A percentile compares a stretch with the other conserved stretches of the same genome.
Conservation (phyloP, 805 yeast genomes). For the Scheffersomyces stipitis region DNA sequence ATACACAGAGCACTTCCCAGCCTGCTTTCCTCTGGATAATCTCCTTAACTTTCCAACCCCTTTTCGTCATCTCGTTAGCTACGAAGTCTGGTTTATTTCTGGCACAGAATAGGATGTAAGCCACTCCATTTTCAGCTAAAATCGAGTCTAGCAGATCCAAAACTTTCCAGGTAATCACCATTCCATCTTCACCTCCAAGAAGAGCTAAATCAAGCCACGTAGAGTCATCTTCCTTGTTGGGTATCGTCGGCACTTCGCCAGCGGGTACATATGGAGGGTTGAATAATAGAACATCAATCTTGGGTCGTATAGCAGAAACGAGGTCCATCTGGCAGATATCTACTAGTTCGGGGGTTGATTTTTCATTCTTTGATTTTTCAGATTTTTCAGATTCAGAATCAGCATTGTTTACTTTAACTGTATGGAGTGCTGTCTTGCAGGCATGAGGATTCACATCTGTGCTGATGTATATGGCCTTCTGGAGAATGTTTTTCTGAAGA, state of each 20-base stretch:
- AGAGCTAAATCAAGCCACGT: constrained; percentile 89
- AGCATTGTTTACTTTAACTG: constrained; percentile 19
- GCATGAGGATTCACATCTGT: constrained; percentile 85
- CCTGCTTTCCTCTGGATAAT: constrained; percentile 81
- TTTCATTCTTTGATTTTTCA: not conserved
- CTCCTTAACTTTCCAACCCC: constrained; percentile 54
- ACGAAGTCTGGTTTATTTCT: constrained; percentile 77
- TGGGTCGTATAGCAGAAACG: constrained; percentile 46
- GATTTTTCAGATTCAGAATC: constrained; percentile 3
- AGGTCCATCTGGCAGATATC: constrained; percentile 56
- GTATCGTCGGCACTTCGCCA: constrained; percentile 64
- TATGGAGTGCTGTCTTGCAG: constrained; percentile 43
- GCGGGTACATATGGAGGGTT: constrained; percentile 98
- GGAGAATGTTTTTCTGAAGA: constrained; percentile 55
- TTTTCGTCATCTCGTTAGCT: constrained; percentile 41
- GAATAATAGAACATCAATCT: constrained; percentile 75
- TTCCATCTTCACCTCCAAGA: constrained; percentile 87
- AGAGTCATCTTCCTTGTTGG: constrained; percentile 44
- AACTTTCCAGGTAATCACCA: constrained; percentile 75
- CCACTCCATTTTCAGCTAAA: constrained; percentile 64
- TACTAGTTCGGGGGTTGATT: constrained; percentile 1
- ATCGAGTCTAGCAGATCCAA: constrained; percentile 53
- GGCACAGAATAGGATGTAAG: constrained; percentile 89
- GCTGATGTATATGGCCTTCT: constrained; percentile 55
- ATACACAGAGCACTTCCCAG: constrained; percentile 87